Evolutionary conservation across 805 yeast species (phyloP).

Genomic region (Ogataea ramenticola): DNA sequence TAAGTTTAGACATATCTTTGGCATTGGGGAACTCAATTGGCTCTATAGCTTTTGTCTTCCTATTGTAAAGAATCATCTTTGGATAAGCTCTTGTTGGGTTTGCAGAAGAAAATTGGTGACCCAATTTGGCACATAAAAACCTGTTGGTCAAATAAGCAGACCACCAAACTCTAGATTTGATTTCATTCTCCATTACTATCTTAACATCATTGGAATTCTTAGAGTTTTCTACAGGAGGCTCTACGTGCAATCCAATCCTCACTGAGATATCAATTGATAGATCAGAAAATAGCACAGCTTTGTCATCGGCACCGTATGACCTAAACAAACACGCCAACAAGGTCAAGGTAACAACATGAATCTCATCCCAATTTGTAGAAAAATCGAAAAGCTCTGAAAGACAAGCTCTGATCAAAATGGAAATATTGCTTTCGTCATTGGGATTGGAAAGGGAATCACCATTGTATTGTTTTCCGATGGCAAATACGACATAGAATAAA

Average conservation of each 20-base stretch:
- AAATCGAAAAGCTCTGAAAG: background rate
- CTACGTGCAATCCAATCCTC: conserved; percentile 12
- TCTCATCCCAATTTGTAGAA: background rate
- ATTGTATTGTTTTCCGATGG: background rate
- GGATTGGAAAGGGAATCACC: background rate
- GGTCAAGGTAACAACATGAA: background rate
- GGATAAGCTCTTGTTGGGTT: conserved; percentile 15
- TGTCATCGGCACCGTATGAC: conserved; percentile 16
- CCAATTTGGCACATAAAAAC: conserved; percentile 19
- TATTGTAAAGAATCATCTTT: conserved; percentile 6
- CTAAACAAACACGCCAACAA: conserved; percentile 8
- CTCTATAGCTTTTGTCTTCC: background rate
- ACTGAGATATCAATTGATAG: conserved; percentile 17
- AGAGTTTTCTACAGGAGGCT: background rate
- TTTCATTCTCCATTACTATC: conserved; percentile 10
- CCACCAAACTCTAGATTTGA: conserved; percentile 20
- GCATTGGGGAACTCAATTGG: background rate
- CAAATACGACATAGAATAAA: background rate
- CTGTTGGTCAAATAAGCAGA: conserved; percentile 17
- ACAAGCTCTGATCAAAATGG: background rate
- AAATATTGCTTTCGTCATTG: background rate
- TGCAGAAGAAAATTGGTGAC: conserved; percentile 10
- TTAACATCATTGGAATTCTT: background rate
- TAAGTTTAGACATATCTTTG: background rate
- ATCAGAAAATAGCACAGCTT: conserved; percentile 19